phyloP scores from a whole-genome alignment of 2,329 filamentous ascomycete species.

The Fusarium chlamydosporum region DNA sequence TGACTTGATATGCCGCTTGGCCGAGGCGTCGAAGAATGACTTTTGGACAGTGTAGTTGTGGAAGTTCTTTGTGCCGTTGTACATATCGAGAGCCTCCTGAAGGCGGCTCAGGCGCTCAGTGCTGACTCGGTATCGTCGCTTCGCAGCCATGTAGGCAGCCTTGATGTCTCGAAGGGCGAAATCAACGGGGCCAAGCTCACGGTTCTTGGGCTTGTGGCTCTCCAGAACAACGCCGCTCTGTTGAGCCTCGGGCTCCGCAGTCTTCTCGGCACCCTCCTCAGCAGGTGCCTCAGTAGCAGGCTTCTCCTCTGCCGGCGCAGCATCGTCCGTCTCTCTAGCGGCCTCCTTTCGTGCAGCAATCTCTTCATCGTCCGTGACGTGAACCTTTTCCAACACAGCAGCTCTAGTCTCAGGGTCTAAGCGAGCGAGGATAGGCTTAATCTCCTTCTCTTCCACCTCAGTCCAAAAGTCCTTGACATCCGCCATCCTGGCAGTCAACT shows the following conservation, averaged over 20 bases:
- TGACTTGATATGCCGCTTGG: constrained; percentile 92
- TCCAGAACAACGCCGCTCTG: constrained; percentile 46
- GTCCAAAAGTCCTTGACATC: constrained; percentile 88
- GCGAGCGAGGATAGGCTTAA: constrained; percentile 76
- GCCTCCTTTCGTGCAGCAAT: constrained; percentile 47
- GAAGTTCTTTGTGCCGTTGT: constrained; percentile 89
- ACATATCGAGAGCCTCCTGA: constrained; percentile 80
- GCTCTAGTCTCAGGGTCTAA: constrained; percentile 75
- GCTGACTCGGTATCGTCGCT: constrained; percentile 86
- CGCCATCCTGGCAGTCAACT: constrained; percentile 76
- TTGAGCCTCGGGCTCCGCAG: constrained; percentile 43
- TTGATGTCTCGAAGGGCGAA: constrained; percentile 81
- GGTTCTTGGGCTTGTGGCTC: constrained; percentile 58
- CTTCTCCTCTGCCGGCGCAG: constrained; percentile 40
- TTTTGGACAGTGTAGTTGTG: constrained; percentile 99
- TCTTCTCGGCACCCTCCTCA: constrained; percentile 36
- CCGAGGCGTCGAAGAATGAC: constrained; percentile 81
- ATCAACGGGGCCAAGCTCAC: constrained; percentile 68
- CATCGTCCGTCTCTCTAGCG: constrained; percentile 41
- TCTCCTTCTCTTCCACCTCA: constrained; percentile 82
- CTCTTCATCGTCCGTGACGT: constrained; percentile 56
- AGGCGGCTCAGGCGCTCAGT: constrained; percentile 78
- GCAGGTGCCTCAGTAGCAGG: constrained; percentile 39
- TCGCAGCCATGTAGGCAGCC: constrained; percentile 83
- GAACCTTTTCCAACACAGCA: constrained; percentile 74